Evolutionary conservation across 352 stramenopile species (phyloP).

Genomic region (Phytophthora agathidicida): DNA sequence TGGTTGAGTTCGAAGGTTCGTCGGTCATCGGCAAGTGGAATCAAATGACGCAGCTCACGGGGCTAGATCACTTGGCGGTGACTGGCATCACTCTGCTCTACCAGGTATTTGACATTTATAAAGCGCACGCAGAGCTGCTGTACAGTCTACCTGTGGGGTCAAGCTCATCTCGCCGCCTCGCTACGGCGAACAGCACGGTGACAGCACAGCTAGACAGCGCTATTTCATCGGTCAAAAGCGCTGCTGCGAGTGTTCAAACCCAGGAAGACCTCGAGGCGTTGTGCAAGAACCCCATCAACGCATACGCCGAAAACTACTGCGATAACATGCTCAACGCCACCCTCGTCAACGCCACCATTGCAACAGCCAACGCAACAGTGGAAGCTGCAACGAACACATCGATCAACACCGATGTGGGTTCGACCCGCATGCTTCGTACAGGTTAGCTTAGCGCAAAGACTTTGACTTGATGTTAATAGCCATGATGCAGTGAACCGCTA

Average conservation of each 20-base stretch:
- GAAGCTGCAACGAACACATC: slow-evolving; percentile 24
- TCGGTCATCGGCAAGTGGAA: slow-evolving; percentile 53
- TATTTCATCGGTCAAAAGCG: slow-evolving; percentile 43
- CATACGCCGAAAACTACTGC: slow-evolving; percentile 41
- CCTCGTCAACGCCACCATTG: slow-evolving; percentile 24
- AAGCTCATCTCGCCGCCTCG: slow-evolving; percentile 21
- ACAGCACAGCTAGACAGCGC: slow-evolving; percentile 27
- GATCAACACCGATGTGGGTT: slow-evolving; percentile 18
- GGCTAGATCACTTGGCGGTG: slow-evolving; percentile 52
- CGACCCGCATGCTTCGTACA: slow-evolving; percentile 19
- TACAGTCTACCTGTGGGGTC: slow-evolving; percentile 34
- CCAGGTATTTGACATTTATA: slow-evolving; percentile 47
- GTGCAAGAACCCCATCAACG: slow-evolving; percentile 37
- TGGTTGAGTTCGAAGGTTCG: slow-evolving; percentile 40
- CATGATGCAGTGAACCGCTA: no score
- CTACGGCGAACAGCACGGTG: slow-evolving; percentile 18
- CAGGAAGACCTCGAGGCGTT: slow-evolving; percentile 40
- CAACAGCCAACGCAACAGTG: slow-evolving; percentile 29
- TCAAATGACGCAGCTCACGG: slow-evolving; percentile 45
- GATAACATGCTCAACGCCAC: slow-evolving; percentile 35
- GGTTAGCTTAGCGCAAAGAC: no score
- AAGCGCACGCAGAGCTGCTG: slow-evolving; percentile 43
- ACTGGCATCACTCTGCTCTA: slow-evolving; percentile 50
- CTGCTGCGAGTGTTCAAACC: slow-evolving; percentile 39
- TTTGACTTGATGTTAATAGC: no score